Evolutionary conservation across 140 eudicot genomes (phyloP), one percentile per base, ranked within the genome.

Genomic region (Eryngium alpinum): DNA sequence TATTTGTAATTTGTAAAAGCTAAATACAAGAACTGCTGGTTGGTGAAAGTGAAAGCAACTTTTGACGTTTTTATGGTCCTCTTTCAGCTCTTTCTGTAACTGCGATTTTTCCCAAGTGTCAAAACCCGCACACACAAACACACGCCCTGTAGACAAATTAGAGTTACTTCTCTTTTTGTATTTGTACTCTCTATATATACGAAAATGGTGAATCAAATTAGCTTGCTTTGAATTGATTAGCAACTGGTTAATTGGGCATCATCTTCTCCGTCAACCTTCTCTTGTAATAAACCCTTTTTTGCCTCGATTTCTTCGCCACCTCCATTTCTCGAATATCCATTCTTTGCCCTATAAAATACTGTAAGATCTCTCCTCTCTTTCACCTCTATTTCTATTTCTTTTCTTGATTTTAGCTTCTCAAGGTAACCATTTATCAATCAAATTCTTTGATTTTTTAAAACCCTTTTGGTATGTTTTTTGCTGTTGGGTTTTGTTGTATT

Each of bases 271-370:
- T 82, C 87, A 76, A 80, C 51, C 65, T 84, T 77, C 77, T 74
- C 80, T 67, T 75, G 69, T n/a, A 62, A 11, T 31, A 67, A 31
- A 70, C 56, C 32, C 77, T 67, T 67, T 67, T 34, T 70, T 62
- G 74, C 84, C 74, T 83, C 84, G 89, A 46, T 81, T 84, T 52
- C 85, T 62, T 73, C 84, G 87, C 83, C 86, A 70, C 46, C 60
- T 65, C 79, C 32, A 53, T 59, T 79, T 63, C 24, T 22, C 79
- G 66, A 27, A 44, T 13, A 33, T 72, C 80, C 5, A 22, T 38
- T 34, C 72, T 13, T 44, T 79, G 52, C 34, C 65, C 17, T 65
- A 29, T 65, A 27, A 50, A 17, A 79, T 17, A 81, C n/a, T 84
- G 89, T 87, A 81, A 86, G 76, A 77, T 84, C 75, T 72, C 33